Base-by-base conservation (phyloP, 2,329 filamentous ascomycete species). In the Xylaria sp. region DNA sequence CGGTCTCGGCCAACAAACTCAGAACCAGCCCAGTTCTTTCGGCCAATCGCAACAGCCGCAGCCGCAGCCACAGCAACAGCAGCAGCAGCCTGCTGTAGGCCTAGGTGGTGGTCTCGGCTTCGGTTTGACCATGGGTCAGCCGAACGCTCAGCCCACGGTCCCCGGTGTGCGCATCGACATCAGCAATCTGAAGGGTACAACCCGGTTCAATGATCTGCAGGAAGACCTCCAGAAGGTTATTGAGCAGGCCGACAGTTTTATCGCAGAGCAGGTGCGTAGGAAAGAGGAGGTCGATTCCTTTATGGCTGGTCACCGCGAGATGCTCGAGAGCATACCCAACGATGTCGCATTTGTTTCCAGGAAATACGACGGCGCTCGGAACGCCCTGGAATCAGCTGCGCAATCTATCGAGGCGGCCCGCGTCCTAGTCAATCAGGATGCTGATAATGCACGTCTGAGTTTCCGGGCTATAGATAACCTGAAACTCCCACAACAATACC, bases 121-220 rank as follows among this genome's bases (percentile, higher is more conserved):
- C 25, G 80, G 80, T 41, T 72, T 83, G 28, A 83, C 81, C 39
- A 83, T 88, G 78, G 86, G 86, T 65, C 86, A 87, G 73, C 80
- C 83, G 70, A 76, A 76, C 63, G 82, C 85, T 60, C 85, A 87
- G 72, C 86, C 87, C 73, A 85, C 84, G 15, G 86, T 90, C 18
- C 90, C 91, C 0, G 93, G 92, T 20, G 91, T 94, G 20, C 91
- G 92, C 76, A 92, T 97, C 75, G 92, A 96, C 80, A 82, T 92
- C 62, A 88, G 88, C 74, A 93, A 92, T 77, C 85, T 98, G 69
- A 90, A 94, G 62, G 91, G 92, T 18, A 97, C 94, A 0, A 97
- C 94, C 3, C 93, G 96, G 70, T 98, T 96, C 84, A 93, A 94
- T 78, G 95, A 97, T 80, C 90, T 97, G 34, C 89, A 92, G 69